A percentile compares a stretch with the other conserved stretches of the same genome.
Conservation (phyloP, 2,329 filamentous ascomycete genomes). For the Thelonectria discophora region DNA sequence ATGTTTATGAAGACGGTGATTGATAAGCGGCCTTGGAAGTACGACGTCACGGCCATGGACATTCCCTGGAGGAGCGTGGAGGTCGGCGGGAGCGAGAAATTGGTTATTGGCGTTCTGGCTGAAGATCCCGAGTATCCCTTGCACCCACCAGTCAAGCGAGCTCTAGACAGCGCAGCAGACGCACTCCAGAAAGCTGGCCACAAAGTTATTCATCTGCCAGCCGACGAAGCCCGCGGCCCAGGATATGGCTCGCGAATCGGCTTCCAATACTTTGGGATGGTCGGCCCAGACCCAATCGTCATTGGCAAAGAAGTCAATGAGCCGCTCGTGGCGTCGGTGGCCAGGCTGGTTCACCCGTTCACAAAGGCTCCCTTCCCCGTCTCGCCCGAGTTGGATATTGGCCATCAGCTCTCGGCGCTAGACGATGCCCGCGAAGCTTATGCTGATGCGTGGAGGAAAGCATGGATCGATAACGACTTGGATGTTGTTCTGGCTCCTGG, state of each 20-base stretch:
- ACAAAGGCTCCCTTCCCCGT: constrained; percentile 25
- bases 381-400: constrained; percentile 6
- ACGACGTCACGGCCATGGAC: constrained; percentile 53
- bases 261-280: constrained; percentile 33
- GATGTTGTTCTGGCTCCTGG: constrained; percentile 35
- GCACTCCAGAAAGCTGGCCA: constrained; percentile 56
- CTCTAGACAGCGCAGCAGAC: constrained; percentile 52
- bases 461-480: constrained; percentile 27
- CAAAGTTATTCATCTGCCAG: constrained; percentile 48
- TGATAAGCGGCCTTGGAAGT: constrained; percentile 52
- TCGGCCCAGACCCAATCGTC: constrained; percentile 23
- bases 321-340: constrained; percentile 33
- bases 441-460: constrained; percentile 25
- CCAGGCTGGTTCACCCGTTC: constrained; percentile 31
- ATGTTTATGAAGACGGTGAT: constrained; percentile 51
- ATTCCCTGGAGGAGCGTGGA: constrained; percentile 56
- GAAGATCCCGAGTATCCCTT: constrained; percentile 59
- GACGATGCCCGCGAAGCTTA: constrained; percentile 23
- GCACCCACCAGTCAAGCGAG: constrained; percentile 59
- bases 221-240: constrained; percentile 28
- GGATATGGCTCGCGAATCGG: constrained; percentile 30
- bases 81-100: constrained; percentile 20
- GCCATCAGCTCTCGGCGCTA: constrained; percentile 12
- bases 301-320: constrained; percentile 31
- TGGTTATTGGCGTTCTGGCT: constrained; percentile 59